Evolutionary conservation across 495 filamentous ascomycete species (phyloP).

Genomic region (Penicillium canescens): DNA sequence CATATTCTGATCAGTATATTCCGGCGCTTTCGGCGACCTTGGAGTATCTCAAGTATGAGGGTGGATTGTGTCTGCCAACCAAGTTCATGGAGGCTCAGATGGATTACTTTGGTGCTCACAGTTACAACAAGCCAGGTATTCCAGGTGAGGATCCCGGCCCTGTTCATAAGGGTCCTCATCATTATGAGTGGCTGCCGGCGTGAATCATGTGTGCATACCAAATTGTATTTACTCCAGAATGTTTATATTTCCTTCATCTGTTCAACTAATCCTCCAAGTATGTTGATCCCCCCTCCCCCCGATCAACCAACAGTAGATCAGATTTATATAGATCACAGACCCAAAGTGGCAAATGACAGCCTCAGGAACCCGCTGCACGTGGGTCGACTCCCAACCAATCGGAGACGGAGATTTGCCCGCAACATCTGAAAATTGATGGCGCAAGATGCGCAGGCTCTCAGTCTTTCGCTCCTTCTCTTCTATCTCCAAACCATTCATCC

Average conservation of each 20-base stretch:
- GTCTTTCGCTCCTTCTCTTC: conserved; percentile 26
- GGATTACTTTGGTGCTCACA: conserved; percentile 74
- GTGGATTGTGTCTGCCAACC: conserved; percentile 58
- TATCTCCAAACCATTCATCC: conserved; percentile 31
- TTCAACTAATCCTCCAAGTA: too few species aligned
- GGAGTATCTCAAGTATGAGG: conserved; percentile 70
- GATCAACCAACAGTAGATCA: not conserved
- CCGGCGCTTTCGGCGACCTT: conserved; percentile 64
- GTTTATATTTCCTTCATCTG: too few species aligned
- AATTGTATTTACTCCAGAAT: not conserved
- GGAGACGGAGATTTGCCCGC: conserved; percentile 11
- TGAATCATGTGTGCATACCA: conserved; percentile 1
- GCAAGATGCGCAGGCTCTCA: conserved; percentile 19
- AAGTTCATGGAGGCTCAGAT: conserved; percentile 75
- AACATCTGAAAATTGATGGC: conserved; percentile 14
- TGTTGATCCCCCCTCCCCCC: too few species aligned
- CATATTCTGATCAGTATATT: conserved; percentile 62
- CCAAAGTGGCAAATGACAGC: conserved; percentile 10
- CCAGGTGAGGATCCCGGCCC: conserved; percentile 43
- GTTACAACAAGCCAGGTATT: conserved; percentile 56
- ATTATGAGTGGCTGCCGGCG: conserved; percentile 44
- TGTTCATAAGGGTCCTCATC: conserved; percentile 40
- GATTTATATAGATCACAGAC: not conserved
- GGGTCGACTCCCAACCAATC: conserved; percentile 19
- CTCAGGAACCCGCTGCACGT: conserved; percentile 16